Evolutionary conservation across 306 rosid species (phyloP), one percentile per base, ranked within the genome.

Genomic region (Pyrus communis): DNA sequence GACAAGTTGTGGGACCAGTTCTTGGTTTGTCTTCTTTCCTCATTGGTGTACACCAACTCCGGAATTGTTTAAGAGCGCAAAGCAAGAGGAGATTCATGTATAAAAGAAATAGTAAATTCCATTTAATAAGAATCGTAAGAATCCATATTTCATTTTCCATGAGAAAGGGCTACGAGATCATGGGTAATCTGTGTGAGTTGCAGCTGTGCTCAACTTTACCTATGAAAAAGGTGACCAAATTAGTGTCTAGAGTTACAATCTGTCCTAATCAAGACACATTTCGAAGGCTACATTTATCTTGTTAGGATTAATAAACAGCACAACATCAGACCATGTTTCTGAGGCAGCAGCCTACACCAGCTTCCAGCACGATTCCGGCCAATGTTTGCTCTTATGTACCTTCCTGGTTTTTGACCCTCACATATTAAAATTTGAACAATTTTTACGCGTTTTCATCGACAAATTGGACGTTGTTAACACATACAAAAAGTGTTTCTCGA

Each of bases 171-270:
- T 55, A 77, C 61, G 66, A 67, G 70, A 67, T 76, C 67, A 78
- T 81, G 78, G 78, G 65, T 52, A 71, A 59, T 78, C 85, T 67
- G 46, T 77, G 52, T 82, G 40, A 71, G 7, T 57, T 57, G 62
- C 23, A 57, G 28, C 28, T 11, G 62, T 11, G 62, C 62, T 57
- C 62, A 10, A 58, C 17, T 49, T 58, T 22, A 58, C 62, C 15
- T 22, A 10, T 3, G 54, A 49, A 49, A 49, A 4, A 4, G 15
- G 15, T 58, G 63, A 22, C 1, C 22, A 22, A 5, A 58, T 10
- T 49, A 49, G 8, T 2, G 55, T 49, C 13, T 49, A 49, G 55
- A 15, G 55, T 49, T 49, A 7, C 21, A 49, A 6, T 49, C 8
- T 14, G 54, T 5, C 21, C 21, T 49, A 49, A 49, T 14, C 7